Conservation (phyloP, 2,329 filamentous ascomycete genomes). For the Cercospora sesami region DNA sequence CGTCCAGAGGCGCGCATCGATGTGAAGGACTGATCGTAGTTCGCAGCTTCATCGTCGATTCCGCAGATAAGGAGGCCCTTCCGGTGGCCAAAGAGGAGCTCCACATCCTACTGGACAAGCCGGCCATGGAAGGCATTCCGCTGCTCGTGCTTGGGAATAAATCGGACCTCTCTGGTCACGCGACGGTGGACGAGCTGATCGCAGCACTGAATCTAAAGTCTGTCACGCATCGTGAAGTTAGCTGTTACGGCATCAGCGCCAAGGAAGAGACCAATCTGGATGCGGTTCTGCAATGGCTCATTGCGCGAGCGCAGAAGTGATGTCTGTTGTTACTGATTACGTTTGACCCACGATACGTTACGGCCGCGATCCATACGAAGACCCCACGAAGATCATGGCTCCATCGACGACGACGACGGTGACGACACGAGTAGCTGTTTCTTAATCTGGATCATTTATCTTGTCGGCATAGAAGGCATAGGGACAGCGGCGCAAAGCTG, state of each 20-base stretch:
- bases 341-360: constrained; percentile 23
- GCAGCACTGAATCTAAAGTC: constrained; percentile 85
- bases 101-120: constrained; percentile 81
- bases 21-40: constrained; percentile 5
- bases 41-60: constrained; percentile 86
- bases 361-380: constrained; percentile 26
- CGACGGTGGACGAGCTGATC: constrained; percentile 93
- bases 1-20: background rate
- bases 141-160: constrained; percentile 96
- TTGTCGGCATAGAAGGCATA: constrained; percentile 28
- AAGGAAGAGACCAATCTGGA: constrained; percentile 99
- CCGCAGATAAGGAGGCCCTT: constrained; percentile 78
- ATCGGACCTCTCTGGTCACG: constrained; percentile 85
- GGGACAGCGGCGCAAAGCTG: constrained; percentile 32
- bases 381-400: constrained; percentile 22
- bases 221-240: constrained; percentile 89
- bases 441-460: constrained; percentile 7
- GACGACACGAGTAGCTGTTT: constrained; percentile 10
- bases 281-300: constrained; percentile 93
- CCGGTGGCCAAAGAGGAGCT: constrained; percentile 89
- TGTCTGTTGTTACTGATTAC: constrained; percentile 11
- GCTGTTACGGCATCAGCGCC: constrained; percentile 97
- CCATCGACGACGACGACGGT: constrained; percentile 11
- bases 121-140: constrained; percentile 82
- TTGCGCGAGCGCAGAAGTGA: constrained; percentile 78